phyloP scores from a whole-genome alignment of 108 stramenopile species.

The Skeletonema tropicum region DNA sequence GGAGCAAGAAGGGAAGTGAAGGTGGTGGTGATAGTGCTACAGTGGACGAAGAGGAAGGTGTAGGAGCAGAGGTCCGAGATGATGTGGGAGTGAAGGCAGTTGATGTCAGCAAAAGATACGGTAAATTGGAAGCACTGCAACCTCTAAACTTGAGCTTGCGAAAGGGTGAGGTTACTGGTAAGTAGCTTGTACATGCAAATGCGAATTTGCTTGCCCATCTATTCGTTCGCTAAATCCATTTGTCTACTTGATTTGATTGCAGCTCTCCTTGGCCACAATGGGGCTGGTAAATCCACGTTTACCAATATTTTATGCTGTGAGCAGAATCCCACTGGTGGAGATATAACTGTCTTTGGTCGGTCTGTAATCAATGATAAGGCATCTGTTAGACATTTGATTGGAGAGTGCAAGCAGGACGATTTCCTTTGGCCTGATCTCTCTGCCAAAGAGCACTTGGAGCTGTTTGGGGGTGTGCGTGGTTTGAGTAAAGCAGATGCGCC shows the following conservation, averaged over 20 bases:
- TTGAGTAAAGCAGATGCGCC: constrained; percentile 17
- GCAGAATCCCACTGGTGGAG: constrained; percentile 63
- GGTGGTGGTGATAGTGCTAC: background rate
- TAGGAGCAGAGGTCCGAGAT: background rate
- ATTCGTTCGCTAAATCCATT: background rate
- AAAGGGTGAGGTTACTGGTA: constrained; percentile 49
- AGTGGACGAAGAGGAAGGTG: constrained; percentile 1
- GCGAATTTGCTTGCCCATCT: background rate
- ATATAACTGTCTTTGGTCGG: constrained; percentile 54
- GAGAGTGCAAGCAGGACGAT: constrained; percentile 87
- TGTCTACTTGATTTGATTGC: background rate
- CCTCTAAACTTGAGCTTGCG: constrained; percentile 49
- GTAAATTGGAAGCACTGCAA: constrained; percentile 60
- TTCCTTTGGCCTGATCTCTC: constrained; percentile 84
- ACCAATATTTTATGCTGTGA: constrained; percentile 77
- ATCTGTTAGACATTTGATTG: constrained; percentile 47
- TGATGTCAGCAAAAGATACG: constrained; percentile 48
- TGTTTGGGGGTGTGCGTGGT: constrained; percentile 82
- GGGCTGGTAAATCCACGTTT: constrained; percentile 82
- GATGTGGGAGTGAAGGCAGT: constrained; percentile 39
- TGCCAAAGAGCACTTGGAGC: constrained; percentile 80
- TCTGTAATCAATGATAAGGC: constrained; percentile 30
- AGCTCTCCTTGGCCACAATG: constrained; percentile 56
- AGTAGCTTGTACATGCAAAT: background rate
- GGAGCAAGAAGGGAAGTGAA: background rate